Percentiles rank a stretch among this genome's conserved stretches.
Conservation (phyloP, 2,329 filamentous ascomycete genomes). For the Pseudocercospora macadamiae region DNA sequence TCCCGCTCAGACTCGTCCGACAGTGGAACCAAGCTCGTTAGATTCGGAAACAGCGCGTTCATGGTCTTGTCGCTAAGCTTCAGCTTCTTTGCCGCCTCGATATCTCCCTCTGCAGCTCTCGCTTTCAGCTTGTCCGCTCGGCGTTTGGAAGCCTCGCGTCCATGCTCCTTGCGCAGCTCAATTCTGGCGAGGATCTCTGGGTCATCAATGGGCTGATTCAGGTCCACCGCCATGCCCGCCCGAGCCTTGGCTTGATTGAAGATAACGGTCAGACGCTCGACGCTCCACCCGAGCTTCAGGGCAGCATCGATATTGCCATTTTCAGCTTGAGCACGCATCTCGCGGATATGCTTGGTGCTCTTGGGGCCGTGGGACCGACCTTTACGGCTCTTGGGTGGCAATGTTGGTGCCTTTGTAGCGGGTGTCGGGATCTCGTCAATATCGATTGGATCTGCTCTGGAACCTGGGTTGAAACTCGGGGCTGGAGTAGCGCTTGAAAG, state of each 20-base stretch:
- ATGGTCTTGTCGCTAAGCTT: conserved; percentile 19
- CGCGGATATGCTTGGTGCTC: conserved; percentile 18
- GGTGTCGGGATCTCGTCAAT: not conserved
- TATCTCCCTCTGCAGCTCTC: conserved; percentile 11
- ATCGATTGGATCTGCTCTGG: conserved; percentile 9
- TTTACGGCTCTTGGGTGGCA: conserved; percentile 5
- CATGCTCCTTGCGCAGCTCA: conserved; percentile 14
- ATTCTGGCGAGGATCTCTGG: conserved; percentile 16
- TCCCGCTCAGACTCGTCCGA: not conserved
- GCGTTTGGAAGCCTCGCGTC: conserved; percentile 13
- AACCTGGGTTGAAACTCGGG: not conserved
- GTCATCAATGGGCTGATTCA: conserved; percentile 19
- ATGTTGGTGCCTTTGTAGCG: not conserved
- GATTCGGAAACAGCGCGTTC: conserved; percentile 11
- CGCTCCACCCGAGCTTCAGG: conserved; percentile 24
- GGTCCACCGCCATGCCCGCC: conserved; percentile 1
- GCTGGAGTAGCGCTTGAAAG: not conserved
- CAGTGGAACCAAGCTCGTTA: not conserved
- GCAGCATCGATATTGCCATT: conserved; percentile 21
- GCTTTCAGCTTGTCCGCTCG: conserved; percentile 18
- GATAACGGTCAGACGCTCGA: conserved; percentile 21
- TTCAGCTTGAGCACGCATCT: conserved; percentile 14
- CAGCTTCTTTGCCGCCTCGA: conserved; percentile 24
- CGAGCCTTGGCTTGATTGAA: conserved; percentile 21
- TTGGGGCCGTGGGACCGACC: conserved; percentile 20